Evolutionary conservation across 176 grass and related monocot species (phyloP).

Genomic region (Chloris gayana): DNA sequence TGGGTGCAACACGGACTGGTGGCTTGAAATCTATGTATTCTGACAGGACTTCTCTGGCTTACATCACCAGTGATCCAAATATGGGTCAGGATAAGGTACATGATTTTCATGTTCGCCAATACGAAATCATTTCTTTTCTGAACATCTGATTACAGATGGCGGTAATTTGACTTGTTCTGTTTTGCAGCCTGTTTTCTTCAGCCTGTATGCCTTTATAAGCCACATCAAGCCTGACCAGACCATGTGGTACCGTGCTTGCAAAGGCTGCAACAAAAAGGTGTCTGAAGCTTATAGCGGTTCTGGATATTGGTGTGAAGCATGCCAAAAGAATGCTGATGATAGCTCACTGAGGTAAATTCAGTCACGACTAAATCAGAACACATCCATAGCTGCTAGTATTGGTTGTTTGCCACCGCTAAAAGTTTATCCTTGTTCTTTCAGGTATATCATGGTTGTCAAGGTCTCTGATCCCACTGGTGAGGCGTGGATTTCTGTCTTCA

Average conservation of each 20-base stretch:
- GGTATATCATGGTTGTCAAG: constrained; percentile 92
- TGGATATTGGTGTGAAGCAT: constrained; percentile 91
- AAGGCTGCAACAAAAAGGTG: constrained; percentile 93
- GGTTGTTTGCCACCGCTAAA: constrained; percentile 5
- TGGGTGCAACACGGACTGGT: constrained; percentile 47
- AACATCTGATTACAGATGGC: not conserved
- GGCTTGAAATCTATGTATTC: constrained; percentile 78
- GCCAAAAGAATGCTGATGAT: constrained; percentile 75
- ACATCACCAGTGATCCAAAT: constrained; percentile 71
- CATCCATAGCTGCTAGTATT: not conserved
- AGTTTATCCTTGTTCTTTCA: constrained; percentile 32
- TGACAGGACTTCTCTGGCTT: constrained; percentile 84
- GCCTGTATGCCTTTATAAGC: constrained; percentile 67
- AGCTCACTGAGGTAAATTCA: constrained; percentile 76
- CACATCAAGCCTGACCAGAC: constrained; percentile 86
- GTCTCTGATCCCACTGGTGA: constrained; percentile 86
- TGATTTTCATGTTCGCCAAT: not conserved
- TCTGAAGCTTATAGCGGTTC: constrained; percentile 61
- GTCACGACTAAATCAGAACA: not conserved
- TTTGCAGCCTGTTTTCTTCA: constrained; percentile 80
- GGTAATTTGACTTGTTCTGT: constrained; percentile 2
- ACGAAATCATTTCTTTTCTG: not conserved
- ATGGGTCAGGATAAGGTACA: constrained; percentile 90
- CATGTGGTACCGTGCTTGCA: constrained; percentile 98
- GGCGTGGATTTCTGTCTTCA: constrained; percentile 90